Conservation (phyloP, 1,139 yeast species). For the Geotrichum armillariae region DNA sequence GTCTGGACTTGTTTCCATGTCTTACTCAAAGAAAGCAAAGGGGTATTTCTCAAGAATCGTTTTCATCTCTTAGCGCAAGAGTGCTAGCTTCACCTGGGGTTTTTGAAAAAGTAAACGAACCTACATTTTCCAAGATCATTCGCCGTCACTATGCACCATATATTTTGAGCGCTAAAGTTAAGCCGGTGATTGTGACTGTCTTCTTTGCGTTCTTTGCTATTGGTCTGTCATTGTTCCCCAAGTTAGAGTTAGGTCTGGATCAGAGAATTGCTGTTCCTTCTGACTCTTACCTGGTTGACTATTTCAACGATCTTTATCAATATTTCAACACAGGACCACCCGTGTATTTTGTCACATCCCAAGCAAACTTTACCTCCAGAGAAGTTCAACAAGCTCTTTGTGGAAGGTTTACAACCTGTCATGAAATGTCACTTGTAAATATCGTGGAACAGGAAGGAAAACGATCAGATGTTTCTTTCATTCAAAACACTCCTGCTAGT, state of each 20-base stretch:
- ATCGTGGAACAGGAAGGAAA: constrained; percentile 84
- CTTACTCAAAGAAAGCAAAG: constrained; percentile 25
- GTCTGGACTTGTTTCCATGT: constrained; percentile 55
- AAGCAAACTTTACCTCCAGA: constrained; percentile 60
- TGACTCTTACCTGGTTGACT: constrained; percentile 75
- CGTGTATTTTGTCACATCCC: constrained; percentile 73
- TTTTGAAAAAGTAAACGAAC: constrained; percentile 31
- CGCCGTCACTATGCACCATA: constrained; percentile 55
- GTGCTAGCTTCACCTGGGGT: constrained; percentile 33
- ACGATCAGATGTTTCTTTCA: constrained; percentile 60
- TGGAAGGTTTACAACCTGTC: constrained; percentile 84
- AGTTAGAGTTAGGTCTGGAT: constrained; percentile 75
- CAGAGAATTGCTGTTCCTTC: constrained; percentile 85
- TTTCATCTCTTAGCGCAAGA: constrained; percentile 29
- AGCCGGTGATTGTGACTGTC: constrained; percentile 50
- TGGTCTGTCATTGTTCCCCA: constrained; percentile 69
- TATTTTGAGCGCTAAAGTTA: constrained; percentile 50
- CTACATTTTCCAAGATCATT: constrained; percentile 44
- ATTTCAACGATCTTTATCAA: constrained; percentile 72
- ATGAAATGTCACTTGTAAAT: constrained; percentile 74
- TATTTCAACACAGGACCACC: constrained; percentile 92
- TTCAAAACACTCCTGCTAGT: constrained; percentile 80
- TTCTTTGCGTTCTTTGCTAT: constrained; percentile 66
- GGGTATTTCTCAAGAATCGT: constrained; percentile 25
- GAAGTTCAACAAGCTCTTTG: constrained; percentile 71